Base-by-base conservation (phyloP, 2,329 filamentous ascomycete species). In the Pseudogymnoascus sp. region DNA sequence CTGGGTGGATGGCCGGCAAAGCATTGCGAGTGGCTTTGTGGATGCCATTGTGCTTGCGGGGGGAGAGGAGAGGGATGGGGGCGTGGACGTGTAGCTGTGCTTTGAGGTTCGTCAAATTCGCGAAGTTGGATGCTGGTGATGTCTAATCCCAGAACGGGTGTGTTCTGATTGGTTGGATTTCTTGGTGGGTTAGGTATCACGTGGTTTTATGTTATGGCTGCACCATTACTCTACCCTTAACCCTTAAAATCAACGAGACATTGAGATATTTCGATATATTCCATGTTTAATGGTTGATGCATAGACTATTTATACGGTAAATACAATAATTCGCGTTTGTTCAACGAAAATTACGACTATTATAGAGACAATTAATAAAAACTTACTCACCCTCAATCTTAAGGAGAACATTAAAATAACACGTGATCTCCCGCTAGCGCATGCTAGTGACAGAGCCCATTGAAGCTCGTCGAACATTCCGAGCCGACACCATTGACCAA, bases 21-120 rank as follows among this genome's bases (percentile, higher is more conserved):
- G 71, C 72, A 73, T 71, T 16, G 69, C 72, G 61, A 75, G 65
- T 63, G 72, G 72, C 71, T 72, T 73, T 64, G 70, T 66, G 61
- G 74, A 72, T 70, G 74, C 70, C 73, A 75, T 67, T 70, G 50
- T 41, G 62, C 46, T 53, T 53, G 46, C 46, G 46, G 46, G 65
- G 64, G 66, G 64, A 65, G 69, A 70, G 66, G 38, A 60, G 67
- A 68, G 66, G 65, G 65, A 61, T 62, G 65, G 61, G 40, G 56
- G 65, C 63, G 38, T 62, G 60, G 65, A 53, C 46, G 46, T 53
- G 46, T 63, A 59, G 62, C 60, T 61, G 26, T 37, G 61, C 50
- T 59, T 61, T 43, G 62, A 63, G 40, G 40, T 61, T 63, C 61
- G 43, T 61, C 60, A 46, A 69, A 68, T 66, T 37, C 63, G 61